Percentiles rank a stretch among this genome's conserved stretches.
phyloP scores from a whole-genome alignment of 208 protist genomes.

The Wallacemonas sp. region DNA sequence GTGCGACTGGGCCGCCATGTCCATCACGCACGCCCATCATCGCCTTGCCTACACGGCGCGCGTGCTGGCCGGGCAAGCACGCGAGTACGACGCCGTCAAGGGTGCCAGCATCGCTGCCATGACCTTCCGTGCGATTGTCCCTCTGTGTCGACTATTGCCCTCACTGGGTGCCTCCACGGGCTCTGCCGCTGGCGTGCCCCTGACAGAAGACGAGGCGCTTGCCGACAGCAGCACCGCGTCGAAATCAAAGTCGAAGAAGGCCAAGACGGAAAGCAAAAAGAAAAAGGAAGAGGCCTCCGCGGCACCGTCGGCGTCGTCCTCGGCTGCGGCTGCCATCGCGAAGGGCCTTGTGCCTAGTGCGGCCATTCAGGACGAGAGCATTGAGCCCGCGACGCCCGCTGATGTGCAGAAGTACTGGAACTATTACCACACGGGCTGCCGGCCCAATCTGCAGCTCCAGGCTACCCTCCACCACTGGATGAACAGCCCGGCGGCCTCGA shows the following conservation, averaged over 20 bases:
- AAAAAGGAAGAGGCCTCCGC: slow-evolving; percentile 3
- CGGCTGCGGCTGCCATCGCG: not conserved
- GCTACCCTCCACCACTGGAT: slow-evolving; percentile 74
- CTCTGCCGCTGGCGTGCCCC: slow-evolving; percentile 3
- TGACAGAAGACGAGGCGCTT: not conserved
- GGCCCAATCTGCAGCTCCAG: slow-evolving; percentile 80
- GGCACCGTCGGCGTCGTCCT: no score
- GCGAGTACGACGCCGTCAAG: slow-evolving; percentile 40
- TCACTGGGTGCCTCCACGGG: slow-evolving; percentile 26
- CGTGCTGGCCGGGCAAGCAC: slow-evolving; percentile 51
- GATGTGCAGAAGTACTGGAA: slow-evolving; percentile 53
- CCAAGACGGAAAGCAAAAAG: slow-evolving; percentile 17
- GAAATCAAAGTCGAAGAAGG: not conserved
- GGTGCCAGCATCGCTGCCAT: slow-evolving; percentile 62
- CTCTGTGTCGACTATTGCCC: slow-evolving; percentile 46
- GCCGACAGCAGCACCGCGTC: not conserved
- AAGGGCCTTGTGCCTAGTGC: slow-evolving; percentile 23
- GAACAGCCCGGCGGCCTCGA: slow-evolving; percentile 19
- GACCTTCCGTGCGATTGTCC: slow-evolving; percentile 46
- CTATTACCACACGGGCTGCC: slow-evolving; percentile 45
- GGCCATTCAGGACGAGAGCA: not conserved
- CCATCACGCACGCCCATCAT: slow-evolving; percentile 75
- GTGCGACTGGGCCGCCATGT: slow-evolving; percentile 62
- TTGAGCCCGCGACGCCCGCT: slow-evolving; percentile 27
- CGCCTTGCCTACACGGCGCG: slow-evolving; percentile 61